These are phyloP conservation scores for Scheffersomyces lignosus DNA, from an alignment of 805 yeast genomes.

Conservation along the genomic window DNA sequence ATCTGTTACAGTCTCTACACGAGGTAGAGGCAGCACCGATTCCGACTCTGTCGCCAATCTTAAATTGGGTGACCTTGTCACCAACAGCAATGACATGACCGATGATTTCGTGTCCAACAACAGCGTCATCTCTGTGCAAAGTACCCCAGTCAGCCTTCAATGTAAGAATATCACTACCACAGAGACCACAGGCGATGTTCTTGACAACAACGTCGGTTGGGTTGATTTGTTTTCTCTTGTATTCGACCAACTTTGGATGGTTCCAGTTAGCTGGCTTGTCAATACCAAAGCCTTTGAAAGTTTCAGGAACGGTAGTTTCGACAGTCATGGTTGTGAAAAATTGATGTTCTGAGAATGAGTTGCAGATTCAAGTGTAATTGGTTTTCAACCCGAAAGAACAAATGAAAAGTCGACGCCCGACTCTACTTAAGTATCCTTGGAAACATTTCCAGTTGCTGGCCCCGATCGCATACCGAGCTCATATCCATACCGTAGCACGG, in stretches of 20 bases:
- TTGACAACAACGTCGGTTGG: conserved; percentile 18
- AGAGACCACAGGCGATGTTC: conserved; percentile 39
- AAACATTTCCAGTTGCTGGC: too few species aligned
- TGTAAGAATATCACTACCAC: conserved; percentile 61
- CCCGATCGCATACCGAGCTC: too few species aligned
- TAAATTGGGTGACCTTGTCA: conserved; percentile 47
- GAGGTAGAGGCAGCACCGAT: conserved; percentile 69
- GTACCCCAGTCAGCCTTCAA: conserved; percentile 53
- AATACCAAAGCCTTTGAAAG: conserved; percentile 63
- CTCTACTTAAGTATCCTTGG: too few species aligned
- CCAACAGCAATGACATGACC: conserved; percentile 54
- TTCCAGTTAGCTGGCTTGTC: conserved; percentile 52
- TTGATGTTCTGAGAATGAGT: too few species aligned
- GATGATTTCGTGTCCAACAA: conserved; percentile 51
- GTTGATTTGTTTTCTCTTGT: conserved; percentile 42
- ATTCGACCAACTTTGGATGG: conserved; percentile 52
- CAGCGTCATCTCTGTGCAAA: conserved; percentile 29
- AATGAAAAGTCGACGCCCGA: too few species aligned
- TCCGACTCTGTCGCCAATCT: conserved; percentile 76
- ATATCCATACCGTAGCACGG: too few species aligned
- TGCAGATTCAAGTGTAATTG: too few species aligned
- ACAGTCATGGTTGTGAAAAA: not conserved
- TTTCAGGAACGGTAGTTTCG: conserved; percentile 39
- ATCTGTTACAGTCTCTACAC: conserved; percentile 43
- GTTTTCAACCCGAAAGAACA: too few species aligned